Evolutionary conservation across 2,329 filamentous ascomycete species (phyloP), one percentile per base, ranked within the genome.

Genomic region (Ilyonectria sp.): DNA sequence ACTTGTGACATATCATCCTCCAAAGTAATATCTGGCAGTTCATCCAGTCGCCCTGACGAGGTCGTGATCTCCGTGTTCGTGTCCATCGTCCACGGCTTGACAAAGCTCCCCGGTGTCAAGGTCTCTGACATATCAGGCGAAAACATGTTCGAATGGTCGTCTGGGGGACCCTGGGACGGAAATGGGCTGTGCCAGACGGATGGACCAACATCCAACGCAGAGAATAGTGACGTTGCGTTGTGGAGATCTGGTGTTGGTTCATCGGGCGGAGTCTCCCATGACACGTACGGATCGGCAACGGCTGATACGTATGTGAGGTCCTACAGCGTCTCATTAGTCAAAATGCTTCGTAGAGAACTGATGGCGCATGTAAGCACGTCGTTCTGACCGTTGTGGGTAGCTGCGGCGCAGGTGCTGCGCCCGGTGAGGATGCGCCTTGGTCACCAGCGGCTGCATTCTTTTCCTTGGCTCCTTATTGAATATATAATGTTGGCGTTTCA

Each of bases 241-340:
- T 6, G 37, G 11, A 40, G 10, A 40, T 17, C 13, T 40, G 37
- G 37, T 49, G 29, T 19, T 13, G 55, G 40, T 29, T 58, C 55
- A 58, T 58, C 43, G 31, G 55, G 55, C 55, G 55, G 55, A 35
- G 55, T 49, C n/a, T 47, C 26, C 35, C 35, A 37, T 13, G 55
- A 49, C 43, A 29, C 40, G 11, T 58, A 49, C 10, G 55, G 19
- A 13, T 58, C 40, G 26, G 19, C n/a, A 40, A 58, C 46, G 26
- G 49, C 26, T 26, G 26, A 26, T 26, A 5, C 26, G 26, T 26
- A 37, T 37, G 35, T 37, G 37, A 40, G 37, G 37, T 40, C 13
- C 37, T 40, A 40, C 37, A 40, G 37, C 13, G 37, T 40, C 37
- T 40, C 11, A 40, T 40, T 17, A 40, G 37, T 15, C 13, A 2